Conservation (phyloP, 2,329 filamentous ascomycete genomes). For the Zasmidium cellare region DNA sequence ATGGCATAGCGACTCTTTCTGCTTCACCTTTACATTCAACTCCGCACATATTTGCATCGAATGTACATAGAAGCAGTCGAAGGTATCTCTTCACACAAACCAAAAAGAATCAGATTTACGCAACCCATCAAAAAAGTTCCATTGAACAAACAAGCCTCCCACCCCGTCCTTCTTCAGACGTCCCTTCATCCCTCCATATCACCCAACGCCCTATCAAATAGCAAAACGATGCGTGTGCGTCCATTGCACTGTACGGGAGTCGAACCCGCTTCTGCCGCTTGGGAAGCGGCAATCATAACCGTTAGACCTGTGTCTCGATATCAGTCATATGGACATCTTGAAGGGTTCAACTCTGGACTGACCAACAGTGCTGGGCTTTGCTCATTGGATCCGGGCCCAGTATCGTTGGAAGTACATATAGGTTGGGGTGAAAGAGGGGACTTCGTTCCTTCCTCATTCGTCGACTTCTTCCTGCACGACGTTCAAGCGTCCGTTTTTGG, state of each 20-base stretch:
- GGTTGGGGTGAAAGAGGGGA: not conserved
- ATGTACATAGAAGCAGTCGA: not conserved
- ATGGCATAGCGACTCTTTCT: not conserved
- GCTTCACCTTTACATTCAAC: not conserved
- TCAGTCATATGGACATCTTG: not conserved
- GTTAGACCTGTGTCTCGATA: not conserved
- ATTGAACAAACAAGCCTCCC: not conserved
- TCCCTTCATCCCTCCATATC: too few relatives aligned
- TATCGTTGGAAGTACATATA: not conserved
- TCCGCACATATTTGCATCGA: not conserved
- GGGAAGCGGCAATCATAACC: slow-evolving; percentile 3
- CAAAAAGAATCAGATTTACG: not conserved
- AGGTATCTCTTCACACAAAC: not conserved
- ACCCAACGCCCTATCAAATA: too few relatives aligned
- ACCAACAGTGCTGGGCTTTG: not conserved
- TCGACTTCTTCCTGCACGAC: slow-evolving; percentile 29
- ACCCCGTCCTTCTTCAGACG: too few relatives aligned
- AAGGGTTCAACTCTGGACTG: not conserved
- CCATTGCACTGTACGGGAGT: not conserved
- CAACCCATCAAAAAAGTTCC: too few relatives aligned
- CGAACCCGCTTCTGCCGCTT: slow-evolving; percentile 1
- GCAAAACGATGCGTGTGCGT: too few relatives aligned
- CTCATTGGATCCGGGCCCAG: not conserved
- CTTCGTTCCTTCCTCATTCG: slow-evolving; percentile 5
- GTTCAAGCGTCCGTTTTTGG: slow-evolving; percentile 23